Evolutionary conservation across 768 basidiomycete species (phyloP).

Genomic region (Pleurotus pulmonarius): DNA sequence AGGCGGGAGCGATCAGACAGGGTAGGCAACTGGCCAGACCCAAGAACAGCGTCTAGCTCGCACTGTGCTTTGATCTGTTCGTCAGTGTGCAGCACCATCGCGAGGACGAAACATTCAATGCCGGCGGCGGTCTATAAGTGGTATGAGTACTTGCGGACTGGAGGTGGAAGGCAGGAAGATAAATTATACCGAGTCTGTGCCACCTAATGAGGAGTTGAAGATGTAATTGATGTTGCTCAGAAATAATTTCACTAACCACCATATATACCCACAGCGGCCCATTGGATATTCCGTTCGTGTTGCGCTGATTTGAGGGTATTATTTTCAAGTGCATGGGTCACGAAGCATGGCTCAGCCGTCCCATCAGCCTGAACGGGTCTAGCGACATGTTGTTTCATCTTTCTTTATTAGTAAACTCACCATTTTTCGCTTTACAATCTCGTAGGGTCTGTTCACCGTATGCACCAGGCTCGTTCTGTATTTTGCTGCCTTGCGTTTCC

Average conservation of each 20-base stretch:
- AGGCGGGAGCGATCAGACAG: slow-evolving; percentile 53
- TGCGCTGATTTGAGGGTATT: slow-evolving; percentile 48
- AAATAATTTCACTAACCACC: slow-evolving; percentile 8
- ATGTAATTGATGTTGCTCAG: not conserved
- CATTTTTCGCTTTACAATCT: slow-evolving; percentile 34
- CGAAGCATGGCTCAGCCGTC: slow-evolving; percentile 51
- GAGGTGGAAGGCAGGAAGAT: not conserved
- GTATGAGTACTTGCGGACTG: slow-evolving; percentile 13
- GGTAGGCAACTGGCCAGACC: slow-evolving; percentile 56
- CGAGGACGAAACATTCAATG: slow-evolving; percentile 58
- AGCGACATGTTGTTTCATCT: not conserved
- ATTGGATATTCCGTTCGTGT: slow-evolving; percentile 55
- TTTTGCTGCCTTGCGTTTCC: slow-evolving; percentile 16
- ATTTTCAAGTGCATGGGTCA: slow-evolving; percentile 42
- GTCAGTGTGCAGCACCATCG: slow-evolving; percentile 54
- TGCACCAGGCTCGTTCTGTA: slow-evolving; percentile 10
- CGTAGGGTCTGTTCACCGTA: slow-evolving; percentile 19
- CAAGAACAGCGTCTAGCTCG: slow-evolving; percentile 59
- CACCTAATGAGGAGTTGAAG: slow-evolving; percentile 32
- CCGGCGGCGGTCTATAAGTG: slow-evolving; percentile 45
- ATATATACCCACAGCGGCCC: slow-evolving; percentile 57
- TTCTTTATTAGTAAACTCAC: slow-evolving; percentile 12
- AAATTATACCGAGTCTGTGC: slow-evolving; percentile 41
- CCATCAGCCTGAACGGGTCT: slow-evolving; percentile 44
- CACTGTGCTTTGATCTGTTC: slow-evolving; percentile 55